phyloP scores from a whole-genome alignment of 306 rosid species.

The Glycine latifolia region DNA sequence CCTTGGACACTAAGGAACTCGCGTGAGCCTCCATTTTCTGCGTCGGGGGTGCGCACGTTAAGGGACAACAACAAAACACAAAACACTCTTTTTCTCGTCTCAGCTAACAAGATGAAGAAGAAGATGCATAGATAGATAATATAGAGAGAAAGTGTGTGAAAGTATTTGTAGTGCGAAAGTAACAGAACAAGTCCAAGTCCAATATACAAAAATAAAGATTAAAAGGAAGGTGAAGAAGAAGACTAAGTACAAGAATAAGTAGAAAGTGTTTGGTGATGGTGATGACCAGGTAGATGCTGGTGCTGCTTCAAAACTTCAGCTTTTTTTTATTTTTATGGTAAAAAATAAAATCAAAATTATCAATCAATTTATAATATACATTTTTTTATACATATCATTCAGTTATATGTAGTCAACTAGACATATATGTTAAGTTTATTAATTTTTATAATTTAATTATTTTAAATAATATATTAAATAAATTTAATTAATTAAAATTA shows the following conservation, averaged over 20 bases:
- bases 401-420: background rate
- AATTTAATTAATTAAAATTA: background rate
- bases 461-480: too few relatives aligned
- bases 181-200: constrained; percentile 35
- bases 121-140: constrained; percentile 7
- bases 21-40: constrained; percentile 66
- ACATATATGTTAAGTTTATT: background rate
- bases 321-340: background rate
- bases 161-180: constrained; percentile 27
- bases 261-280: background rate
- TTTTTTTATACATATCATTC: background rate
- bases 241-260: background rate
- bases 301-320: background rate
- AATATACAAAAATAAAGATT: background rate
- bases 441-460: background rate
- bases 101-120: constrained; percentile 1
- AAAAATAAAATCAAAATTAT: background rate
- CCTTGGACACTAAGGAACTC: constrained; percentile 82
- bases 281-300: constrained; percentile 16
- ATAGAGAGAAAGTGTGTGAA: background rate
- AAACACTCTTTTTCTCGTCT: background rate
- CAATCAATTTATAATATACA: background rate
- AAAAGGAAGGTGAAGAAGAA: background rate
- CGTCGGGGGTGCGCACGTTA: constrained; percentile 22
- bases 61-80: background rate